Base-by-base conservation (phyloP, 2,329 filamentous ascomycete genomes). In the Exophiala alcalophila region DNA sequence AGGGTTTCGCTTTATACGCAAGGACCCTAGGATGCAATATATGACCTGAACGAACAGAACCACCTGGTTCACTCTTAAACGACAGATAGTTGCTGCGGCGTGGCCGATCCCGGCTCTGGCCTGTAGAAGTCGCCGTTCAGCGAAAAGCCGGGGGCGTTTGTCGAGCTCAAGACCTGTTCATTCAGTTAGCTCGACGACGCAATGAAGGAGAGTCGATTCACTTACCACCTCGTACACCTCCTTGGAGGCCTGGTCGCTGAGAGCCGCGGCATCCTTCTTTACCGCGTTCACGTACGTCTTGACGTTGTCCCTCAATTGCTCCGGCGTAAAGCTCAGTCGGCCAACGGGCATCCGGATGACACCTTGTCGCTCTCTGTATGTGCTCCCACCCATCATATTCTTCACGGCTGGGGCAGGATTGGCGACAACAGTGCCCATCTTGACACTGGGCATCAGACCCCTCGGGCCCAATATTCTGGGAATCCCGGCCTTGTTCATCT, bases 271-370 rank as follows among this genome's bases (percentile, higher is more conserved):
- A 61, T 95, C 87, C 57, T 79, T 80, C 78, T 87, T 94, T 55
- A 97, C 63, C 58, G 81, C 74, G 15, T 76, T 76, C 59, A 97
- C 73, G 50, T 95, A 80, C 16, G 80, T 72, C 67, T 83, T 84
- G 63, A 98, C 76, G 63, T 98, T 98, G 53, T 80, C 80, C 61
- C 83, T 79, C 68, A 98, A 68, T 75, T 92, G 81, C 58, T 92
- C 82, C 3, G 92, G 89, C 5, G 87, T 86, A 68, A 94, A 94
- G 1, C 80, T 84, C 61, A 98, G 67, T 68, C 96, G 89, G 4
- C 91, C 92, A 49, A 98, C 78, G n/a, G 89, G 83, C 74, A 97
- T 78, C 47, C 90, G 77, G 41, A 98, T 79, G 20, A 92, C 86
- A 11, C 89, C 92, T 54, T 82, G 67, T 55, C 84, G 77, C 71